Evolutionary conservation across 2,329 filamentous ascomycete genomes (phyloP), one percentile per base, ranked within the genome.

Genomic region (Scytalidium lignicola): DNA sequence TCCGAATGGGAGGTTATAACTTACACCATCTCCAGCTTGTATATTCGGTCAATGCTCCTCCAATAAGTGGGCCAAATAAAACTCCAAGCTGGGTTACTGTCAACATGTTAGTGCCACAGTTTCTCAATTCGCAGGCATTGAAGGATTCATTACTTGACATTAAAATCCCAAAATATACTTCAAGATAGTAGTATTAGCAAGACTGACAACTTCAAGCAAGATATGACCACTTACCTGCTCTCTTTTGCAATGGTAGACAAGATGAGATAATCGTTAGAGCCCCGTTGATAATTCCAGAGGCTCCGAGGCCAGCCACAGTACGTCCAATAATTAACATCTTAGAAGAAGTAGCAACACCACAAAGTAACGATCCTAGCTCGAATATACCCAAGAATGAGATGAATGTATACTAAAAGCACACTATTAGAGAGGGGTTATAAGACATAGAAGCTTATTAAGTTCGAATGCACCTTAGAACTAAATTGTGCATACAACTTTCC

Each of bases 351-450:
- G 79, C 73, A 45, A 70, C 54, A 48, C 65, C 79, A 52, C 78
- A 82, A n/a, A 83, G 61, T 3, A 77, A 55, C 0, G 74, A 79
- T 2, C 80, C 80, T 1, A 80, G 19, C 57, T 82, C 77, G 52
- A 83, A 83, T 39, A 80, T 48, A 29, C 63, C 55, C 22, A 83
- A 66, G 41, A 72, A 68, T 9, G 52, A 55, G 1, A 75, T 58
- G 43, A 69, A 73, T 0, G 67, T 60, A 62, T 65, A 69, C 65
- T 70, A 55, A 21, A 10, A 26, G 45, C 3, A 13, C 46, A 26
- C 10, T 26, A 26, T 26, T 26, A 10, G 23, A 10, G 6, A 5
- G 23, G 23, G 23, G 10, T 5, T 26, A 26, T 5, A 26, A 10
- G 23, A 6, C 5, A 40, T 2, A 26, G 28, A 12, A 10, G 26